Evolutionary conservation across 192 early-diverging fungal species (phyloP).

Genomic region (Backusella westeae): DNA sequence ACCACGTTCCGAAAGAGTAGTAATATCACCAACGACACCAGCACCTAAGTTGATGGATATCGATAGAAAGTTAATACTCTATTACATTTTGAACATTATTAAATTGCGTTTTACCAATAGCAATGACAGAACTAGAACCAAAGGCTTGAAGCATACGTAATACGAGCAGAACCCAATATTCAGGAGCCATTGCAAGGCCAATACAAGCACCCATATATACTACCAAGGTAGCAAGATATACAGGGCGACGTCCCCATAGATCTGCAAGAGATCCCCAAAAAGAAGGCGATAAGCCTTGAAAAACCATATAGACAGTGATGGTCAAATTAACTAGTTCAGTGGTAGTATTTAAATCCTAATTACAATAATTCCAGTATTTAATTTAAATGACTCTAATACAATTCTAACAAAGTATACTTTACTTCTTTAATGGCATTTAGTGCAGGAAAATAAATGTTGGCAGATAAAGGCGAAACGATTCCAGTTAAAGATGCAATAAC

Average conservation of each 20-base stretch:
- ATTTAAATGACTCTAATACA: no score
- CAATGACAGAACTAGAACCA: constrained; percentile 43
- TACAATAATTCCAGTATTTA: not conserved
- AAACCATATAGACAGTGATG: constrained; percentile 38
- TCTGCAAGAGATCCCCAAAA: constrained; percentile 47
- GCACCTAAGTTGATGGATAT: constrained; percentile 2
- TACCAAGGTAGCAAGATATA: constrained; percentile 31
- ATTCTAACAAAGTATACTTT: not conserved
- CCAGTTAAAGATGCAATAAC: constrained; percentile 33
- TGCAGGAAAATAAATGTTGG: constrained; percentile 30
- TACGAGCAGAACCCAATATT: constrained; percentile 27
- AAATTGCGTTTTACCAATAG: constrained; percentile 26
- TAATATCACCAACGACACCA: constrained; percentile 39
- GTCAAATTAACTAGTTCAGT: constrained; percentile 34
- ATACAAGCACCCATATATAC: constrained; percentile 35
- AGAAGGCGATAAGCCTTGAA: constrained; percentile 38
- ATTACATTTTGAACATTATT: not conserved
- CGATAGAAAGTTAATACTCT: not conserved
- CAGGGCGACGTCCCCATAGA: constrained; percentile 36
- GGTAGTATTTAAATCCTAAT: constrained; percentile 26
- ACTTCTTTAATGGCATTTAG: constrained; percentile 23
- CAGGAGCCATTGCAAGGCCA: constrained; percentile 33
- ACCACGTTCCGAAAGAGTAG: constrained; percentile 13
- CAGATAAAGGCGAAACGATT: constrained; percentile 25
- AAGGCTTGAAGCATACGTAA: constrained; percentile 42